Base-by-base conservation (phyloP, 768 basidiomycete species). In the Russula sp. region DNA sequence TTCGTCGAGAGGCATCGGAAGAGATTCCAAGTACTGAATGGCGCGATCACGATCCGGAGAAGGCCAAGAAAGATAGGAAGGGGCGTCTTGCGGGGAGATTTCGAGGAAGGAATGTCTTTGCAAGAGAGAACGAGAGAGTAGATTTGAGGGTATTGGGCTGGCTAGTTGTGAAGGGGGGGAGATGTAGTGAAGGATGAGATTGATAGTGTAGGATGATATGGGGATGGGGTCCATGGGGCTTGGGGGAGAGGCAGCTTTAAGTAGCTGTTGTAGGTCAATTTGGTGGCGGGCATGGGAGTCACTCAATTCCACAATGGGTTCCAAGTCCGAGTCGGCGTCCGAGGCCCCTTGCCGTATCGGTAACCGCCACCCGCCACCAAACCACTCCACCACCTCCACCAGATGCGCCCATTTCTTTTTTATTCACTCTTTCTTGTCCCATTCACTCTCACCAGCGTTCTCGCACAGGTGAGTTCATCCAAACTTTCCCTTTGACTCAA, bases 61-160 rank as follows among this genome's bases (percentile, higher is more conserved):
- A 4, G 88, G 86, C 88, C 88, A 90, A 66, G 80, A 80, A 48
- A 90, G 76, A 70, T 90, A 90, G 3, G 80, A 75, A 38, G 72
- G 65, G 9, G 81, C 75, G 65, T 81, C 73, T 29, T 81, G 74
- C 9, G 81, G 76, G 32, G 77, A 70, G 59, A 90, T 74, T 20
- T 73, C 68, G 50, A 90, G 82, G 71, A 87, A 85, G 62, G 75
- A 80, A 69, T 88, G 87, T 41, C 88, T 77, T 70, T 87, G 83
- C 3, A 76, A 75, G 36, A 88, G 80, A 20, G 81, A 74, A 5
- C 71, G 71, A 1, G 87, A 88, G 60, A 90, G 66, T 50, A 89
- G 77, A 70, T 86, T 79, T 0, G 77, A 74, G 1, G 88, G 87
- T 42, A 90, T 70, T 1, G 78, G 76, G n/a, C 72, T 72, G 18